Evolutionary conservation across 2,329 filamentous ascomycete species (phyloP).

Genomic region (Lecanicillium sp.): DNA sequence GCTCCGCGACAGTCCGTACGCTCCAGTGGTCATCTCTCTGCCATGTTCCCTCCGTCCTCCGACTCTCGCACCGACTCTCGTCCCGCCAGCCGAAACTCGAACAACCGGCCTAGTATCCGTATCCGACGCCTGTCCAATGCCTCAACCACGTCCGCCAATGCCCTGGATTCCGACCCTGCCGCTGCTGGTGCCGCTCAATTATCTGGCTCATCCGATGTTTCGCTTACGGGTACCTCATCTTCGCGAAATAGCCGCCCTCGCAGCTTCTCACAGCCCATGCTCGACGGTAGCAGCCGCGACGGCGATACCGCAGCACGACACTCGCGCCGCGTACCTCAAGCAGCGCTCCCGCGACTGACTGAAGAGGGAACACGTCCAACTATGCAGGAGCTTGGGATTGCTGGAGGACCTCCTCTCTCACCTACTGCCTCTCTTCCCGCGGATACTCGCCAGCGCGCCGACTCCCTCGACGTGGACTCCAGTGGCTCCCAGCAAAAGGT

Average conservation of each 20-base stretch:
- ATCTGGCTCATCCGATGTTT: background rate
- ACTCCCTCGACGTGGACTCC: background rate
- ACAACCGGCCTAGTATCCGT: slow-evolving; percentile 13
- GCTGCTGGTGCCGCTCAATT: background rate
- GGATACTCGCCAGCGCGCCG: background rate
- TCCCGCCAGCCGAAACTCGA: slow-evolving; percentile 10
- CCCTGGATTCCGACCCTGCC: background rate
- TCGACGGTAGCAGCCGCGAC: slow-evolving; percentile 19
- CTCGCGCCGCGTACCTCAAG: slow-evolving; percentile 27
- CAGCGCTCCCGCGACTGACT: slow-evolving; percentile 33
- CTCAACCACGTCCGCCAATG: background rate
- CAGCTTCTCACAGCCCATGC: slow-evolving; percentile 31
- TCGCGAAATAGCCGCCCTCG: slow-evolving; percentile 27
- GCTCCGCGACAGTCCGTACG: slow-evolving; percentile 9
- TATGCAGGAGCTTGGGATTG: slow-evolving; percentile 28
- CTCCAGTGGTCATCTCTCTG: background rate
- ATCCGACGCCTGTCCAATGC: slow-evolving; percentile 11
- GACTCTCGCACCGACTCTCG: slow-evolving; percentile 3
- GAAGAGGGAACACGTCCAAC: slow-evolving; percentile 33
- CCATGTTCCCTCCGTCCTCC: background rate
- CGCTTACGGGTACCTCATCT: background rate
- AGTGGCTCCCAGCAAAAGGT: background rate
- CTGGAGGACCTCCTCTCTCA: slow-evolving; percentile 18
- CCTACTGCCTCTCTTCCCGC: slow-evolving; percentile 24
- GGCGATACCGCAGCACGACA: slow-evolving; percentile 21